These are phyloP conservation scores for Brassica incana DNA, from an alignment of 345 rosid species.

Conservation along the genomic window DNA sequence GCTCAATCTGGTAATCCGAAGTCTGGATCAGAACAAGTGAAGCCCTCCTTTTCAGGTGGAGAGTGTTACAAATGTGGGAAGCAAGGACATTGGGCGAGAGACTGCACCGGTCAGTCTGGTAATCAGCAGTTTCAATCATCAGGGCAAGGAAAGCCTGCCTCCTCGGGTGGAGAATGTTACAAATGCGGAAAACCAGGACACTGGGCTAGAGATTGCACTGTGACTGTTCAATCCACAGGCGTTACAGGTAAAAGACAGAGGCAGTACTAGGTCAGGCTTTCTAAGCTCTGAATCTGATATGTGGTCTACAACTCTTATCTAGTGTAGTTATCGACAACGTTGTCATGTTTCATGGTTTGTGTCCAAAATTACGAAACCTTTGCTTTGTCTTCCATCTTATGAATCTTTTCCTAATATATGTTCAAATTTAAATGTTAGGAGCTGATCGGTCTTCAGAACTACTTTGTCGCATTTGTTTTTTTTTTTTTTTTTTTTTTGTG, in stretches of 20 bases:
- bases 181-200: conserved; percentile 62
- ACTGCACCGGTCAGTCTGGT: conserved; percentile 42
- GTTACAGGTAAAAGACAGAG: conserved; percentile 33
- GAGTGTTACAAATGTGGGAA: conserved; percentile 51
- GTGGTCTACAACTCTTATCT: neutral
- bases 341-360: neutral
- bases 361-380: neutral
- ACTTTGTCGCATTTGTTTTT: neutral
- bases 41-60: conserved; percentile 29
- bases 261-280: conserved; percentile 33
- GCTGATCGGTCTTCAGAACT: neutral
- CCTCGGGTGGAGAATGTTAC: conserved; percentile 35
- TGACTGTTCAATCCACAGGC: conserved; percentile 21
- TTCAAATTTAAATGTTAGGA: neutral
- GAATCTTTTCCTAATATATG: neutral
- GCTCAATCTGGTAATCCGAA: conserved; percentile 24
- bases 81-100: conserved; percentile 57
- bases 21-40: conserved; percentile 21
- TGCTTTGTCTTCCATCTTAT: neutral
- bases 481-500: neutral
- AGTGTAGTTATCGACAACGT: neutral
- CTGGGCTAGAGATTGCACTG: conserved; percentile 62
- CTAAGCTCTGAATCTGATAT: neutral
- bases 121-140: conserved; percentile 23
- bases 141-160: conserved; percentile 27